Evolutionary conservation across 768 basidiomycete genomes (phyloP), one percentile per base, ranked within the genome.

Genomic region (Collybia sp.): DNA sequence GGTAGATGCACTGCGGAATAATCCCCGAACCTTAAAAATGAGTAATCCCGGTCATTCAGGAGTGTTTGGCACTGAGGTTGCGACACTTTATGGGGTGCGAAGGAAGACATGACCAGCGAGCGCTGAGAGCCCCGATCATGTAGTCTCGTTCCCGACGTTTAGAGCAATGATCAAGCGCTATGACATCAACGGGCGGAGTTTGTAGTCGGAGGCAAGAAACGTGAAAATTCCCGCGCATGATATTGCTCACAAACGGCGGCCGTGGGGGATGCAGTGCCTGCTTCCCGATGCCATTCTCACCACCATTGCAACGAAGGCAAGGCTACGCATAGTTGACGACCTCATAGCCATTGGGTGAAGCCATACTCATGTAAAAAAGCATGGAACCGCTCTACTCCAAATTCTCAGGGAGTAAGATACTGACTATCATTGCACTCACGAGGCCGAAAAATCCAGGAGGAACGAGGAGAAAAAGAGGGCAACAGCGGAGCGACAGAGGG

Each of bases 351-450:
- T 15, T n/a, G 42, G 30, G 10, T 37, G 35, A 10, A 37, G 35
- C 17, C n/a, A 3, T 37, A 37, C 35, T 16, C 56, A 42, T 44
- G 53, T 50, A 1, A 35, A 48, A 10, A 32, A 32, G 10, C 58
- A 63, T 45, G 61, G 63, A 0, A 25, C 33, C 13, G 58, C 52
- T 1, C 35, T 66, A 2, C 41, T 66, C 3, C 20, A 45, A 9
- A 4, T 59, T 12, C 19, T 63, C 12, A 15, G 40, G 12, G 19
- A 32, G 12, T n/a, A 45, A 31, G 58, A 60, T 39, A 30, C 16
- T 2, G 9, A 41, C 16, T 15, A 19, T 17, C 17, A 36, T 18
- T 35, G 48, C 36, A 44, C 47, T 20, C 30, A 33, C 18, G 20
- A 47, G 19, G 33, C 33, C 20, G 16, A 43, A 35, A 32, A 47